Base-by-base conservation (phyloP, 2,329 filamentous ascomycete species). In the Teratosphaeria zuluensis region DNA sequence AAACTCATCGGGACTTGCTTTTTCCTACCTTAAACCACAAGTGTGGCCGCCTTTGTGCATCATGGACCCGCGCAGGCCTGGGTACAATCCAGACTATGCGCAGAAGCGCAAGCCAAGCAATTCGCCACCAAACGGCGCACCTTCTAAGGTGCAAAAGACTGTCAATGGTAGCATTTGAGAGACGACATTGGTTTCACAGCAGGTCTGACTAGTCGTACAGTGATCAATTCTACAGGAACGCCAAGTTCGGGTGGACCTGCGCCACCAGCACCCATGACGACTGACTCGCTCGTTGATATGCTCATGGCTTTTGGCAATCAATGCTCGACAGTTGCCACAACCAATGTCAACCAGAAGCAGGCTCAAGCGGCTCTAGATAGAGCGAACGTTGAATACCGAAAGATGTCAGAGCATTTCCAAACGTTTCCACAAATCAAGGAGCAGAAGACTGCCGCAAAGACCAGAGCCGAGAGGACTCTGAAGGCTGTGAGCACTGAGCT, bases 31-130 rank as follows among this genome's bases (percentile, higher is more conserved):
- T 19, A 5, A n/a, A 48, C 19, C 8, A 42, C 16, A 16, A n/a
- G n/a, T 19, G n/a, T 11, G 42, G 9, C 42, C 19, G 4, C 21
- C 16, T 16, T 42, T 48, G 19, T 48, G 42, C 16, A 21, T n/a
- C n/a, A 56, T 55, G 57, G 60, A 62, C 31, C 55, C 60, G 24
- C 55, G 55, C 35, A 56, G 32, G 32, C 31, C 19, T 6, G 51
- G 28, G n/a, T 56, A 42, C n/a, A 54, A 55, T 38, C 51, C 51
- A 9, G 35, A 54, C 32, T 28, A 19, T 28, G 46, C 38, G n/a
- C 12, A 12, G n/a, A 62, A 62, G 53, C 55, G 61, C 16, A 24
- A 9, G n/a, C 54, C 56, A 14, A 62, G 60, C 51, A 33, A 51
- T 6, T 62, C 60, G 14, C 60, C 60, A 16, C 58, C 57, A 48